Evolutionary conservation across 768 basidiomycete genomes (phyloP), one percentile per base, ranked within the genome.

Genomic region (Cubamyces lactineus): DNA sequence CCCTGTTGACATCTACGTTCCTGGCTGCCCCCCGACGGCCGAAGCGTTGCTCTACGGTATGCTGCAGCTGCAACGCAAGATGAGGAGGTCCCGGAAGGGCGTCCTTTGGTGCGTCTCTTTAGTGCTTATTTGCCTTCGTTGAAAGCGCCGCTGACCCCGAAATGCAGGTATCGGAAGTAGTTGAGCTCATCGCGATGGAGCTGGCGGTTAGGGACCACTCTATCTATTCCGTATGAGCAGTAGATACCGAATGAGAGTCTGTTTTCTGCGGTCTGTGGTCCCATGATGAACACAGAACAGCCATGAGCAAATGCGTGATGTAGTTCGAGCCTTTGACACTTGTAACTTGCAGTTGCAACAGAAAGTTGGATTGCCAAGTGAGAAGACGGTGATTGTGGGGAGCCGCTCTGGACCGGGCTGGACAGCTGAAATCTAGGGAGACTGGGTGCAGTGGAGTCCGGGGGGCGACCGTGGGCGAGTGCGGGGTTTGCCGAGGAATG

Each of bases 1-100:
- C 5, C 97, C 97, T 3, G 96, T 99, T 47, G 96, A 98, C 74
- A 95, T 98, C 59, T 98, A 98, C 73, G 96, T 98, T 7, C 96
- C 96, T 23, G 96, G 96, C 0, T 97, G 95, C 75, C 92, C 91
- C 21, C 91, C 91, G 9, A 94, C 91, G 3, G 96, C 97, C n/a
- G 97, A 99, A 75, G 97, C 97, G 15, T 82, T 98, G 42, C 81
- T 98, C 64, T 97, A 96, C 70, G 95, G 95, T 52, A 94, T 97
- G 94, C 84, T 98, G 48, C 95, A 98, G 74, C 84, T 98, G 52
- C 95, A 97, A 76, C 87, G 95, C 59, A 98, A 98, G 82, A 97
- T 97, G 92, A 80, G 94, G 69, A 83, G 87, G 71, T 91, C 85
- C 77, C 81, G 95, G 71, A 92, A 92, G 78, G 86, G 87, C 46